Percentiles rank a stretch among this genome's conserved stretches.
Evolutionary conservation across 768 basidiomycete species (phyloP).

Genomic region (Kwoniella mangroviensis): DNA sequence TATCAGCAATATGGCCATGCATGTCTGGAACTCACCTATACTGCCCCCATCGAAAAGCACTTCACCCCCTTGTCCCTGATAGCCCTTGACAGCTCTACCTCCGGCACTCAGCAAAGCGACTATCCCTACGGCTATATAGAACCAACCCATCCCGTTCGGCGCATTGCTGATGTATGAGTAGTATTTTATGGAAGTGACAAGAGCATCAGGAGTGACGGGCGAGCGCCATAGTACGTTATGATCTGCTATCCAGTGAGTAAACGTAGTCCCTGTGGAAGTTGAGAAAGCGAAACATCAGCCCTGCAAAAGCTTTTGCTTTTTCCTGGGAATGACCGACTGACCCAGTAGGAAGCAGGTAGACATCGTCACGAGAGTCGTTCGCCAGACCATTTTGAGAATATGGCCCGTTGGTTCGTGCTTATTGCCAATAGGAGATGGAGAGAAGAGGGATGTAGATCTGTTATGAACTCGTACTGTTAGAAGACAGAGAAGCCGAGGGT

Average conservation of each 20-base stretch:
- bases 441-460: not conserved
- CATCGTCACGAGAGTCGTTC: slow-evolving; percentile 49
- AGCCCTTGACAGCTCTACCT: slow-evolving; percentile 47
- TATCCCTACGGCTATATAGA: slow-evolving; percentile 41
- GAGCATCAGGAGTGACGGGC: slow-evolving; percentile 52
- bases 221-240: slow-evolving; percentile 57
- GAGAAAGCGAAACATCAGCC: too few species aligned
- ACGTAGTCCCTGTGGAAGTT: slow-evolving; percentile 48
- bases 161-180: slow-evolving; percentile 51
- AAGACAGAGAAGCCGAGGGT: too few species aligned
- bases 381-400: slow-evolving; percentile 47
- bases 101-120: slow-evolving; percentile 42
- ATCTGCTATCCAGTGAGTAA: slow-evolving; percentile 57
- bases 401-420: too few species aligned
- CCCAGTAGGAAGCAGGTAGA: slow-evolving; percentile 55
- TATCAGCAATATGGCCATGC: not conserved
- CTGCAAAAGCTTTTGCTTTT: not conserved
- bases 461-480: too few species aligned
- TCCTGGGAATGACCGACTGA: slow-evolving; percentile 14
- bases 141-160: slow-evolving; percentile 45
- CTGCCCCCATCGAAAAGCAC: slow-evolving; percentile 57
- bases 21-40: slow-evolving; percentile 42
- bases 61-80: slow-evolving; percentile 49
- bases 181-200: slow-evolving; percentile 52
- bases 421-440: not conserved